Conservation (phyloP, 768 basidiomycete genomes). For the Leccinum rimulosum region DNA sequence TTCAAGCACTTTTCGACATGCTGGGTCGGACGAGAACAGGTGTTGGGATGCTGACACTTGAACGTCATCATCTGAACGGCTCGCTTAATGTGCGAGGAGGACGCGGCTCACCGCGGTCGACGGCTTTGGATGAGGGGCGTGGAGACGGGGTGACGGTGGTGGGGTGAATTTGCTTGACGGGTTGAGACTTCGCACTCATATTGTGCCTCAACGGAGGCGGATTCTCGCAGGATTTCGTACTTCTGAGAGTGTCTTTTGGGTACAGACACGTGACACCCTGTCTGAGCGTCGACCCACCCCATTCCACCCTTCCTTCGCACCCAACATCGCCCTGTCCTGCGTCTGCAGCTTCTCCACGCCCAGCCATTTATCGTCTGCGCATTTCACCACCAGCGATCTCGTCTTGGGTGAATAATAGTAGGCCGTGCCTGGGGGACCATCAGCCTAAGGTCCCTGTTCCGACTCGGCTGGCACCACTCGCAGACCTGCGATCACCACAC, state of each 20-base stretch:
- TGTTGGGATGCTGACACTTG: constrained; percentile 48
- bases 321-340: constrained; percentile 53
- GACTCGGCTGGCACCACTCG: constrained; percentile 3
- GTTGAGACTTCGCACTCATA: constrained; percentile 20
- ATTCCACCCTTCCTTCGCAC: constrained; percentile 77
- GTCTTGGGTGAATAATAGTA: constrained; percentile 37
- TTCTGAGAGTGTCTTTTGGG: background rate
- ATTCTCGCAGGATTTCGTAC: constrained; percentile 9
- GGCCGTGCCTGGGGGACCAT: constrained; percentile 39
- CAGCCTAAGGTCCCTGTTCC: background rate
- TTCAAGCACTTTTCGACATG: constrained; percentile 92
- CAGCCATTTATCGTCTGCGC: constrained; percentile 51
- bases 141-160: constrained; percentile 11
- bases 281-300: constrained; percentile 23
- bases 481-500: constrained; percentile 23
- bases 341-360: constrained; percentile 57
- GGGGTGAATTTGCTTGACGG: constrained; percentile 19
- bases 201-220: constrained; percentile 12
- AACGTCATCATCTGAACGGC: background rate
- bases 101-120: constrained; percentile 31
- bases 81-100: background rate
- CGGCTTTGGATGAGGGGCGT: constrained; percentile 20
- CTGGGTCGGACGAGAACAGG: constrained; percentile 71
- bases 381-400: constrained; percentile 49
- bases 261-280: background rate